Conservation (phyloP, 140 eudicot species). For the Oenanthe javanica region DNA sequence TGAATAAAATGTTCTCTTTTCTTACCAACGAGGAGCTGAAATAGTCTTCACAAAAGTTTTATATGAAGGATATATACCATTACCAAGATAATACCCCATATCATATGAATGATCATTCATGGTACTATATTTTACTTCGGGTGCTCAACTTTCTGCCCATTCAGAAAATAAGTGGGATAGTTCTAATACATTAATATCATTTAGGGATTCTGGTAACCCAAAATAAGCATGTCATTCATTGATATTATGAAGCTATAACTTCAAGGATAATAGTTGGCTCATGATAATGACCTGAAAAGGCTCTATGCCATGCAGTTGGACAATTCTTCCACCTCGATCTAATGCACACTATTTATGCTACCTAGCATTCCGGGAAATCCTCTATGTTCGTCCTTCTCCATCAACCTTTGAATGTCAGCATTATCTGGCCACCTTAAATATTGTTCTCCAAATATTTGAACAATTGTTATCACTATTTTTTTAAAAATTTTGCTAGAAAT, state of each 20-base stretch:
- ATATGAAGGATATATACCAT: too few species aligned
- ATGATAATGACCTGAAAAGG: background rate
- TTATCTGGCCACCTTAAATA: background rate
- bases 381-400: background rate
- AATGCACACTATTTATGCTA: background rate
- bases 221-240: background rate
- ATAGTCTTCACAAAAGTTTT: too few species aligned
- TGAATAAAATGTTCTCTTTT: too few species aligned
- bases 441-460: background rate
- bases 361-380: background rate
- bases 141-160: too few species aligned
- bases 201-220: too few species aligned
- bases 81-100: too few species aligned
- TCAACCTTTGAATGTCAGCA: background rate
- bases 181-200: too few species aligned
- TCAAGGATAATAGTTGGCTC: background rate
- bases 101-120: too few species aligned
- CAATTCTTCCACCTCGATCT: background rate
- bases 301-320: background rate
- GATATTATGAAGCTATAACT: background rate
- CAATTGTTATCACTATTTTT: background rate
- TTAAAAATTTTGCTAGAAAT: too few species aligned
- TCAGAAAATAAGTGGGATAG: too few species aligned
- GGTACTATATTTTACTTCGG: too few species aligned
- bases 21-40: too few species aligned